phyloP scores from a whole-genome alignment of 2,329 filamentous ascomycete species.

The Fusarium xyrophilum region DNA sequence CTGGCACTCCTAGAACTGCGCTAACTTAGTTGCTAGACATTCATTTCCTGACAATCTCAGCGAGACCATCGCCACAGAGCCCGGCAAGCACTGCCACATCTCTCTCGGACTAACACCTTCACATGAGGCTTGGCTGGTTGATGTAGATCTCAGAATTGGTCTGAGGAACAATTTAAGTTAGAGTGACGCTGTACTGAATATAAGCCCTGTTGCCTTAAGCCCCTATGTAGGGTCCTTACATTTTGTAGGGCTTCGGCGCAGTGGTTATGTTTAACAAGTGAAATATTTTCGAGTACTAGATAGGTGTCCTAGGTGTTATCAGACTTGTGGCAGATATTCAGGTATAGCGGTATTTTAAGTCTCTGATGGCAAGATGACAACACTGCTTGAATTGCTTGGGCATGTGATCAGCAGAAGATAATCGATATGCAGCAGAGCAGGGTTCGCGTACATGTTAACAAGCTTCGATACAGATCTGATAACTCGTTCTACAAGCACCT shows the following conservation, averaged over 20 bases:
- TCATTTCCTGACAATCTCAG: background rate
- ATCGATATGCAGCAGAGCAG: background rate
- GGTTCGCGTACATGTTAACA: background rate
- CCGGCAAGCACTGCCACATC: conserved; percentile 30
- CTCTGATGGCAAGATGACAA: background rate
- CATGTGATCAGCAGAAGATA: conserved; percentile 16
- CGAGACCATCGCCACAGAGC: conserved; percentile 23
- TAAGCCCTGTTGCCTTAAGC: no score
- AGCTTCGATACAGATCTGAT: conserved; percentile 3
- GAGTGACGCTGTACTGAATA: no score
- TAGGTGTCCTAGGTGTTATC: no score
- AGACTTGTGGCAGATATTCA: no score
- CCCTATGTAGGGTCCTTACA: no score
- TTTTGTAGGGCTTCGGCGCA: no score
- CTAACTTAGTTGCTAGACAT: background rate
- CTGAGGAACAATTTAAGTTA: background rate
- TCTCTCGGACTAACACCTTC: no score
- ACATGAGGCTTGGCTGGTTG: background rate
- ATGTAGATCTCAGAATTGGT: background rate
- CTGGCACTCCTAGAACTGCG: background rate
- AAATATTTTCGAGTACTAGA: background rate
- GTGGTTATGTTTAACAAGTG: no score
- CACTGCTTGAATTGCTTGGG: background rate
- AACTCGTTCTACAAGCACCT: background rate
- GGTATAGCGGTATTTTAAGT: background rate